A percentile compares a stretch with the other conserved stretches of the same genome.
Conservation (phyloP, 176 grass and related monocot species). For the Miscanthus lutarioriparius region DNA sequence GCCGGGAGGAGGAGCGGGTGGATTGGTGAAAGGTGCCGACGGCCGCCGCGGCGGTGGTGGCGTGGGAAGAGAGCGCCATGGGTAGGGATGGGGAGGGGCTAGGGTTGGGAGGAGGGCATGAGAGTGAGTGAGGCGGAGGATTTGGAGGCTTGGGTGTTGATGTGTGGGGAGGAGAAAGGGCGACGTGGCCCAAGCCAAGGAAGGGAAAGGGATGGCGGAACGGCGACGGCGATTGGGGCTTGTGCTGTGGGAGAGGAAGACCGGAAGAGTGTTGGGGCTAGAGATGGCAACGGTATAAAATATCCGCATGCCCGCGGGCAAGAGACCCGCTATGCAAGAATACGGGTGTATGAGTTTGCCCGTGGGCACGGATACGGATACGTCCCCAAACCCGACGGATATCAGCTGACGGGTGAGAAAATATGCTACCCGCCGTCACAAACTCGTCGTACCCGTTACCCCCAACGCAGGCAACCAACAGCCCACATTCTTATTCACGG, state of each 20-base stretch:
- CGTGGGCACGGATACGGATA: no score
- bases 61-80: conserved; percentile 56
- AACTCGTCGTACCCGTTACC: no score
- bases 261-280: no score
- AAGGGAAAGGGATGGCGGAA: not conserved
- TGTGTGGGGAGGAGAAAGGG: conserved; percentile 40
- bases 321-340: no score
- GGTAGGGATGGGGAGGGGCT: not conserved
- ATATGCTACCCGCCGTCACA: no score
- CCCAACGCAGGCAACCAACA: no score
- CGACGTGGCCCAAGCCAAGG: conserved; percentile 34
- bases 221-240: not conserved
- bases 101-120: conserved; percentile 32
- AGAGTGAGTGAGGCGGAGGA: conserved; percentile 15
- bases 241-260: not conserved
- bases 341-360: no score
- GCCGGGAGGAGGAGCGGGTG: conserved; percentile 30
- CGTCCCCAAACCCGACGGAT: no score
- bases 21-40: conserved; percentile 24
- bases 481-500: no score
- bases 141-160: conserved; percentile 12
- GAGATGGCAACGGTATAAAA: no score
- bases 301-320: no score
- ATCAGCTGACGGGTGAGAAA: no score
- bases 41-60: conserved; percentile 4